A percentile compares a stretch with the other conserved stretches of the same genome.
Conservation (phyloP, 345 rosid genomes). For the Eucalyptus viminalis region DNA sequence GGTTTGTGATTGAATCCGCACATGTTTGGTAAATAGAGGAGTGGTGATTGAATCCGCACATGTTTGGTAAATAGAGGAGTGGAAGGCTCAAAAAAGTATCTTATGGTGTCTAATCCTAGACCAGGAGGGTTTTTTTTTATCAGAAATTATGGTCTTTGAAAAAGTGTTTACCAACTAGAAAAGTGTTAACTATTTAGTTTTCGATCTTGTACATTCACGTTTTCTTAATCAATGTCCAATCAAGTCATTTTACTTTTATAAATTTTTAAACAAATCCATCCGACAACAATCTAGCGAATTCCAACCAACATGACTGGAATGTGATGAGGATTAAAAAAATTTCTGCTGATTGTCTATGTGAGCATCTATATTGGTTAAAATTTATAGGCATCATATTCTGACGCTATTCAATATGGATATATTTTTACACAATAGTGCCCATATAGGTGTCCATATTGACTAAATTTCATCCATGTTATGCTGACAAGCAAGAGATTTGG, state of each 20-base stretch:
- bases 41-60: neutral
- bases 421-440: neutral
- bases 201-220: neutral
- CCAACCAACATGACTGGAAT: neutral
- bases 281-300: neutral
- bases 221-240: neutral
- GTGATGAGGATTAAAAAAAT: neutral
- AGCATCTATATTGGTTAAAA: neutral
- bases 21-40: neutral
- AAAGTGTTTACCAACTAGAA: neutral
- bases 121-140: neutral
- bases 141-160: neutral
- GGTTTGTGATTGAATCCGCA: neutral
- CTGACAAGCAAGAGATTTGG: neutral
- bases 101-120: neutral
- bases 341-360: neutral
- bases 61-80: neutral
- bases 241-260: neutral
- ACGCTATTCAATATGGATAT: neutral
- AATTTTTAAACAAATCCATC: neutral
- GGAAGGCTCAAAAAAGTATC: neutral
- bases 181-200: neutral
- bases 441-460: neutral
- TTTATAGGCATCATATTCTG: neutral
- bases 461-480: neutral